These are phyloP conservation scores for Xylariaceae sp. DNA, from an alignment of 2,329 filamentous ascomycete genomes.

Conservation along the genomic window DNA sequence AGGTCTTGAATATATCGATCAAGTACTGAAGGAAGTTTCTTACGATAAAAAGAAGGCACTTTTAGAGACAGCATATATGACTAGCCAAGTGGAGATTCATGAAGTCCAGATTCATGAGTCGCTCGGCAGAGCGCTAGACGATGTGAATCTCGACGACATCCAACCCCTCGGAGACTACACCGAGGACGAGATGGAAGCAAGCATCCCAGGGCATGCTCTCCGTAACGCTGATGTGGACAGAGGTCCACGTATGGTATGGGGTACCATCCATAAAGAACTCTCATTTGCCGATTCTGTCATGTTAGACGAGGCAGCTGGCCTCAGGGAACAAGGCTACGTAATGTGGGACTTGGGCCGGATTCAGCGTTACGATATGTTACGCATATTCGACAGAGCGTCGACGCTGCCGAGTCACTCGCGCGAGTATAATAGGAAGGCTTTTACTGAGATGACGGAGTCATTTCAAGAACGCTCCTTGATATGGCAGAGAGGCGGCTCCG, in stretches of 20 bases:
- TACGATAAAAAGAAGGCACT: constrained; percentile 11
- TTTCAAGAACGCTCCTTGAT: constrained; percentile 17
- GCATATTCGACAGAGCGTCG: constrained; percentile 5
- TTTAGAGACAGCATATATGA: constrained; percentile 10
- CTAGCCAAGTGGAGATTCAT: constrained; percentile 6
- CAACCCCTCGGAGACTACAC: no score
- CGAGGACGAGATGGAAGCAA: neutral
- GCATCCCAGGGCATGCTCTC: constrained; percentile 1
- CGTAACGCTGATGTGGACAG: neutral
- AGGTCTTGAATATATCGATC: constrained; percentile 11
- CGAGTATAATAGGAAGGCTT: neutral
- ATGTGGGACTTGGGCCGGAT: constrained; percentile 20
- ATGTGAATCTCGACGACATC: no score
- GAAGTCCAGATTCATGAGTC: constrained; percentile 1
- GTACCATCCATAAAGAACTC: no score
- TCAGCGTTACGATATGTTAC: constrained; percentile 4
- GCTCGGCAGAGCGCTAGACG: no score
- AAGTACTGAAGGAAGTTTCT: constrained; percentile 7
- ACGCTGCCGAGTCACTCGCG: constrained; percentile 3
- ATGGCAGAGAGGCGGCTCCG: constrained; percentile 14
- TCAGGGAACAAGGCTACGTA: constrained; percentile 16
- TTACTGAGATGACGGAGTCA: constrained; percentile 9
- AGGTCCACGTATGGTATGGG: constrained; percentile 12
- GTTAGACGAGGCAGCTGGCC: no score
- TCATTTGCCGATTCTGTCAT: no score